Evolutionary conservation across 2,329 filamentous ascomycete species (phyloP), one percentile per base, ranked within the genome.

Genomic region (Dactylonectria estremocensis): DNA sequence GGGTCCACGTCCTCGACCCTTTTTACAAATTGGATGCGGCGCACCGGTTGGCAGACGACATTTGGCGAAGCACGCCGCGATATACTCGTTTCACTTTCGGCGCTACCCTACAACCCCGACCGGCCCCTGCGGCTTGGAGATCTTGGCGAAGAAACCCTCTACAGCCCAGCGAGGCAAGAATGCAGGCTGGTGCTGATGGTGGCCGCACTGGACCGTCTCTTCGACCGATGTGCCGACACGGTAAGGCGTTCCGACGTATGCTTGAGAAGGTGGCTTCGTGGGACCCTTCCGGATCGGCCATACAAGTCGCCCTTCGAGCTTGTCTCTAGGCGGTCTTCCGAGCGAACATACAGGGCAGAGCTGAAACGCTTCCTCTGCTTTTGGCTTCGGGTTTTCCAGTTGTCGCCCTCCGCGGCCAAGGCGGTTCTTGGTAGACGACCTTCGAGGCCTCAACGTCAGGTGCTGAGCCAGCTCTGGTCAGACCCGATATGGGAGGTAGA

Each of bases 351-450:
- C n/a, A 10, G 37, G 37, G n/a, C 10, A 43, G 37, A 43, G 37
- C 43, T n/a, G n/a, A 61, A 61, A 20, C 46, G 46, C n/a, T 61
- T 24, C 22, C 13, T 61, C 37, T 43, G 57, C 46, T n/a, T 61
- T 52, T 61, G 45, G 45, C 46, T 61, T 14, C 57, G 57, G 20
- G 18, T 61, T 10, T 35, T 22, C n/a, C 45, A 33, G 16, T 18
- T 61, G 24, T 45, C 48, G 37, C 28, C 45, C 3, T 9, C 45
- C 16, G 31, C 31, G 7, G 24, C 31, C 10, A 45, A 28, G 24
- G 18, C 46, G n/a, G 28, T 61, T 31, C 35, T 52, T 24, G 33
- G 22, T 7, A 45, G 57, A 24, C 14, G 7, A 10, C 57, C 40
- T 22, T 8, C 10, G 8, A 37, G 31, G 24, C 28, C n/a, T 37